phyloP scores from a whole-genome alignment of 768 basidiomycete genomes.

The Infundibulicybe gibba region DNA sequence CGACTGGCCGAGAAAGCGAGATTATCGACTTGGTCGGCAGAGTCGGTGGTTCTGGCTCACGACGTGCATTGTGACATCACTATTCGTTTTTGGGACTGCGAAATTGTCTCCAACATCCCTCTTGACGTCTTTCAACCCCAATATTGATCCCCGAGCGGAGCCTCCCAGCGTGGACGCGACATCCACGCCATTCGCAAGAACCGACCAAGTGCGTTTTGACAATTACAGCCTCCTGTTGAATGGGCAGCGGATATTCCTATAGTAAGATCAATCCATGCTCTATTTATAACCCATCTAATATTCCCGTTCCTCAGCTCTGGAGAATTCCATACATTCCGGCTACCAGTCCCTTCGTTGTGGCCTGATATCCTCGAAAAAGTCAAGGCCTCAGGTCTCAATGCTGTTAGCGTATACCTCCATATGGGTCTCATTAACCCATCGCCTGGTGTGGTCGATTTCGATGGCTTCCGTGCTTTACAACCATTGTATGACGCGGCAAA shows the following conservation, averaged over 20 bases:
- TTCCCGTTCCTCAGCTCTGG: slow-evolving; percentile 51
- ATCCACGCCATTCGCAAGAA: slow-evolving; percentile 13
- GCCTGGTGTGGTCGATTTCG: slow-evolving; percentile 69
- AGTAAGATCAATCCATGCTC: slow-evolving; percentile 40
- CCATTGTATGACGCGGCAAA: slow-evolving; percentile 74
- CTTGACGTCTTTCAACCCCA: slow-evolving; percentile 6
- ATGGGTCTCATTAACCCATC: slow-evolving; percentile 79
- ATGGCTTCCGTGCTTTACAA: slow-evolving; percentile 63
- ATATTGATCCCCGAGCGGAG: no score
- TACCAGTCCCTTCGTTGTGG: slow-evolving; percentile 80
- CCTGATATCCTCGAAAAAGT: slow-evolving; percentile 78
- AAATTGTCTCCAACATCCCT: slow-evolving; percentile 5
- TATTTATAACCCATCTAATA: background rate
- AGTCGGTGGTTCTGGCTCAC: slow-evolving; percentile 22
- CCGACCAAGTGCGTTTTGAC: slow-evolving; percentile 49
- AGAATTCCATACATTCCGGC: slow-evolving; percentile 80
- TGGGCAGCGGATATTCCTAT: slow-evolving; percentile 67
- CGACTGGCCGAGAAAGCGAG: background rate
- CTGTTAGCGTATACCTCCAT: slow-evolving; percentile 74
- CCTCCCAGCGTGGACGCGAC: background rate
- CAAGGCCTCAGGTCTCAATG: slow-evolving; percentile 79
- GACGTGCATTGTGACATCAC: slow-evolving; percentile 18
- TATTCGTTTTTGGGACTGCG: slow-evolving; percentile 20
- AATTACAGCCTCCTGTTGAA: slow-evolving; percentile 68
- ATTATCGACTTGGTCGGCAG: slow-evolving; percentile 14